Evolutionary conservation across 371 early-diverging fungal species (phyloP).

Genomic region (Lichtheimia ramosa): DNA sequence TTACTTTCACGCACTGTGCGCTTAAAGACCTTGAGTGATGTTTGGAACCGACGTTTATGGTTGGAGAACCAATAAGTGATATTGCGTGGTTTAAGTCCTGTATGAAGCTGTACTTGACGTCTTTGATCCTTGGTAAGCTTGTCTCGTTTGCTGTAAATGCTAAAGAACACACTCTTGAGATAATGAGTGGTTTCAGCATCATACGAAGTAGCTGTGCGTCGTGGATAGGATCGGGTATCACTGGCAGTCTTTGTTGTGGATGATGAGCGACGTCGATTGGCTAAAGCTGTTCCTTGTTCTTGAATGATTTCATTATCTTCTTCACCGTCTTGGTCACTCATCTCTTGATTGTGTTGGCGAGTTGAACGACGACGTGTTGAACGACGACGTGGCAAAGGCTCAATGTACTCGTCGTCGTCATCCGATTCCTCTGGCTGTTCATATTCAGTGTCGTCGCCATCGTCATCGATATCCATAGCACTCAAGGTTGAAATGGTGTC

Average conservation of each 20-base stretch:
- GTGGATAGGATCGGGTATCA: conserved; percentile 4
- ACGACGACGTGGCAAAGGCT: not conserved
- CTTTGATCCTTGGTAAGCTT: conserved; percentile 49
- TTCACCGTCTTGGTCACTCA: no score
- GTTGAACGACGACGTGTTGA: not conserved
- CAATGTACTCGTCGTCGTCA: conserved; percentile 3
- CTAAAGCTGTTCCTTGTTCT: not conserved
- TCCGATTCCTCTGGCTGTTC: not conserved
- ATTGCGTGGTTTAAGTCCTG: conserved; percentile 42
- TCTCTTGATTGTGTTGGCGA: not conserved
- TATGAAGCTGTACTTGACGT: conserved; percentile 27
- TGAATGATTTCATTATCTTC: no score
- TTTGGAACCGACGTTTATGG: conserved; percentile 45
- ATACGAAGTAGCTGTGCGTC: conserved; percentile 47
- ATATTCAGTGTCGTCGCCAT: conserved; percentile 9
- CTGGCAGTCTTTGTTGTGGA: not conserved
- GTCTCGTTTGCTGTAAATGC: conserved; percentile 35
- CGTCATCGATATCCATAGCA: conserved; percentile 6
- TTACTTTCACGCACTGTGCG: conserved; percentile 22
- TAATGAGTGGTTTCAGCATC: conserved; percentile 43
- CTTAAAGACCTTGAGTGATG: conserved; percentile 25
- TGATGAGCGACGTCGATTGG: not conserved
- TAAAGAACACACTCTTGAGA: conserved; percentile 39
- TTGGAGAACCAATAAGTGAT: conserved; percentile 56
- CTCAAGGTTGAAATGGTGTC: not conserved